Conservation (phyloP, 306 rosid species). For the Cotoneaster glaucophyllus region DNA sequence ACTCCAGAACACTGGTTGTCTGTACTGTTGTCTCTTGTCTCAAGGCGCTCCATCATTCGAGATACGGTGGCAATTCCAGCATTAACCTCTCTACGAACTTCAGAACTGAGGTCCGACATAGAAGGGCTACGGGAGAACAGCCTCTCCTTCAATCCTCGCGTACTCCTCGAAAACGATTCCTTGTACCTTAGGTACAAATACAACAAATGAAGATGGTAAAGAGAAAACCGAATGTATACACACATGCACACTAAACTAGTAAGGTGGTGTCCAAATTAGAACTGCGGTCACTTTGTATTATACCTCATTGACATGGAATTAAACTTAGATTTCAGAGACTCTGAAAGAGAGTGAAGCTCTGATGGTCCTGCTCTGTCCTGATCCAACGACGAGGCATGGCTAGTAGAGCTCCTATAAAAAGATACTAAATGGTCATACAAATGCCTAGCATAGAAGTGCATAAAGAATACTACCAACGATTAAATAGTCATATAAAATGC, state of each 20-base stretch:
- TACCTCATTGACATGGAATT: slow-evolving; percentile 68
- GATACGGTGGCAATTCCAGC: slow-evolving; percentile 59
- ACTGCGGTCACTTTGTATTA: background rate
- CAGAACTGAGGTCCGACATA: slow-evolving; percentile 52
- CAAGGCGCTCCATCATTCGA: slow-evolving; percentile 49
- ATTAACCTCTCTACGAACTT: slow-evolving; percentile 53
- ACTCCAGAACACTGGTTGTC: slow-evolving; percentile 25
- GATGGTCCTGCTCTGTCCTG: slow-evolving; percentile 71
- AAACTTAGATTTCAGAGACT: slow-evolving; percentile 64
- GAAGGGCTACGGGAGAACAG: slow-evolving; percentile 61
- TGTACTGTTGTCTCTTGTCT: slow-evolving; percentile 36
- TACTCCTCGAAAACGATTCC: slow-evolving; percentile 75
- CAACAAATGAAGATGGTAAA: slow-evolving; percentile 13
- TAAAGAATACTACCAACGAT: background rate
- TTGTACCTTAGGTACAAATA: slow-evolving; percentile 52
- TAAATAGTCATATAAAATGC: background rate
- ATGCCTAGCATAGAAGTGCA: background rate
- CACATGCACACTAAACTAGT: background rate
- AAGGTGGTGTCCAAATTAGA: slow-evolving; percentile 3
- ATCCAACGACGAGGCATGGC: slow-evolving; percentile 34
- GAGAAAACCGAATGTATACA: slow-evolving; percentile 1
- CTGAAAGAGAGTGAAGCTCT: slow-evolving; percentile 76
- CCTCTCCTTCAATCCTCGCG: slow-evolving; percentile 84
- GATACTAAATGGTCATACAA: background rate
- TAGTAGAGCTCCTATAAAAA: slow-evolving; percentile 33